These are phyloP conservation scores for Berkeleyomyces basicola DNA, from an alignment of 2,329 filamentous ascomycete species.

Conservation along the genomic window DNA sequence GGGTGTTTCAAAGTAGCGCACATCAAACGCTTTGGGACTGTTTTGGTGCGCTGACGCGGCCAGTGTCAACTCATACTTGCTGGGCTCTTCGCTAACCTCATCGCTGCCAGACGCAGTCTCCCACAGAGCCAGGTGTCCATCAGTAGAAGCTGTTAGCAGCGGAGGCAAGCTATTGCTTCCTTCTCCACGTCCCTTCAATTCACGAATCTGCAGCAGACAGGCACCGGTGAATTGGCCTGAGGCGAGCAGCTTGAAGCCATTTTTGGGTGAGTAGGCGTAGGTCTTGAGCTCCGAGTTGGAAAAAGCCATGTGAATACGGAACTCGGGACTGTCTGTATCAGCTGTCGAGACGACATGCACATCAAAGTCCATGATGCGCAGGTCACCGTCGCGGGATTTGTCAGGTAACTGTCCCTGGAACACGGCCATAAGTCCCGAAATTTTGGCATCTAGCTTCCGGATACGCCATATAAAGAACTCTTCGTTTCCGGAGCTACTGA, in stretches of 20 bases:
- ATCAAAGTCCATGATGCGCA: constrained; percentile 71
- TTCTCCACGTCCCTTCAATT: constrained; percentile 21
- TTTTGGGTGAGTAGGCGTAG: constrained; percentile 30
- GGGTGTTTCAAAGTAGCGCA: constrained; percentile 39
- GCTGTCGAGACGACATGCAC: constrained; percentile 22
- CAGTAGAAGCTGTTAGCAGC: constrained; percentile 59
- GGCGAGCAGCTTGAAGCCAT: constrained; percentile 33
- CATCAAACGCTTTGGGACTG: constrained; percentile 52
- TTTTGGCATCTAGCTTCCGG: constrained; percentile 32
- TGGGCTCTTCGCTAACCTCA: neutral
- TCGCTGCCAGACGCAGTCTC: constrained; percentile 11
- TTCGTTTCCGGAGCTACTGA: constrained; percentile 76
- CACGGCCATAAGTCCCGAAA: constrained; percentile 35
- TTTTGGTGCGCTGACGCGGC: constrained; percentile 54
- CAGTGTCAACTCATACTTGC: constrained; percentile 19
- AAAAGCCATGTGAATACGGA: constrained; percentile 54
- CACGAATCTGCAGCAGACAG: constrained; percentile 53
- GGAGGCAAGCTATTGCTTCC: neutral
- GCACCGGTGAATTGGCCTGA: constrained; percentile 48
- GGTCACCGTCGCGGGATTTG: constrained; percentile 39
- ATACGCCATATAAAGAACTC: constrained; percentile 80
- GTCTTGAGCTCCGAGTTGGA: constrained; percentile 68
- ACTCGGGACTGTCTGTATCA: constrained; percentile 19
- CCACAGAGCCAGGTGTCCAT: constrained; percentile 59
- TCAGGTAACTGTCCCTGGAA: constrained; percentile 39